These are phyloP conservation scores for Melampsora medusae DNA, from an alignment of 1,284 basidiomycete genomes.

Conservation along the genomic window DNA sequence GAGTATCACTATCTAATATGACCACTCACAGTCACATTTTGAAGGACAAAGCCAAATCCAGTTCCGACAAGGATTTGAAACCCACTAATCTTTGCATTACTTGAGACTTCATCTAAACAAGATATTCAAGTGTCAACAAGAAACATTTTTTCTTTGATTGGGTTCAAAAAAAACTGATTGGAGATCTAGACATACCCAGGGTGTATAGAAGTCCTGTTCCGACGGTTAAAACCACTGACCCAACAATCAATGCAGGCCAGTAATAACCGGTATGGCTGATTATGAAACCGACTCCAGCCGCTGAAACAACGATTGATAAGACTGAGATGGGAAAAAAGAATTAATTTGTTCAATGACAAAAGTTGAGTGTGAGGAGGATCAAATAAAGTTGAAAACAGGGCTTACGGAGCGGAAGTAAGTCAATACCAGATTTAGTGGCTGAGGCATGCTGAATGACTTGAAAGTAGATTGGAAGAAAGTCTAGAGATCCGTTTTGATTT, in stretches of 20 bases:
- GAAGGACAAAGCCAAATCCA: not conserved
- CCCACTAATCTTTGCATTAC: not conserved
- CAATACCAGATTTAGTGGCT: not conserved
- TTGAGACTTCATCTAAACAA: not conserved
- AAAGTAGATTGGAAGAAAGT: conserved; percentile 1
- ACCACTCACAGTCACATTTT: not conserved
- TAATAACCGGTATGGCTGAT: conserved; percentile 1
- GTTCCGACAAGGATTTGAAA: not conserved
- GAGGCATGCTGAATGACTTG: not conserved
- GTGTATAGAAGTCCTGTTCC: conserved; percentile 4
- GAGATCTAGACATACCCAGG: not conserved
- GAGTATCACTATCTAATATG: too few relatives aligned
- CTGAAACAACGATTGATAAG: conserved; percentile 2
- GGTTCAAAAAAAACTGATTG: not conserved
- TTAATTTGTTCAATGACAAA: too few relatives aligned
- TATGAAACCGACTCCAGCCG: not conserved
- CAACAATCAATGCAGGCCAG: not conserved
- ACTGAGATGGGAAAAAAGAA: not conserved
- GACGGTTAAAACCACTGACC: not conserved
- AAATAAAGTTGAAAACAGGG: too few relatives aligned
- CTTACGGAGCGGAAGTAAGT: not conserved
- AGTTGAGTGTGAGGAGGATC: too few relatives aligned
- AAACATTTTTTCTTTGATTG: not conserved
- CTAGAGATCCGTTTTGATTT: not conserved
- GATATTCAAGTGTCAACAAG: not conserved